Base-by-base conservation (phyloP, 2,329 filamentous ascomycete genomes). In the Monosporascus sp. region DNA sequence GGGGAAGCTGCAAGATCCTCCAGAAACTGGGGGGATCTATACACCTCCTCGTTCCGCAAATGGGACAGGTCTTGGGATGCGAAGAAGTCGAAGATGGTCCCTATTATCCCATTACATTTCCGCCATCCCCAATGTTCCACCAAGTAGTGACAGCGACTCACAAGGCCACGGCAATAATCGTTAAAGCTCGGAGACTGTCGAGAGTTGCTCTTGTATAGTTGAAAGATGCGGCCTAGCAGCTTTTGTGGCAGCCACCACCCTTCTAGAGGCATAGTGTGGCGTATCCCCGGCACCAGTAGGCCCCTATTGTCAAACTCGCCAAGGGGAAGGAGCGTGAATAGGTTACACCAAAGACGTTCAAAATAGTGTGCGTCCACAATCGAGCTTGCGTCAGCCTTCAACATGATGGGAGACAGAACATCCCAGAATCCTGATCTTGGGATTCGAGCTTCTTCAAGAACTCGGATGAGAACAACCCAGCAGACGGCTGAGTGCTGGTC, bases 61-160 rank as follows among this genome's bases (percentile, higher is more conserved):
- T 88, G 81, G 2, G 77, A 76, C 11, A 88, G 74, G 46, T 80
- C 76, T 56, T 83, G 81, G 2, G 78, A 78, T 9, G 82, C 83
- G 59, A 87, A 88, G 62, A 86, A 87, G 65, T 88, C 84, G 56
- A 87, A 88, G 3, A 88, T 77, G 2, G 77, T 72, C 1, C 83
- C 82, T 34, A 86, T 71, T 15, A 86, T 74, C 11, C 74, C 70
- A 47, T 77, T 79, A 59, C 78, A 81, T 55, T 73, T 80, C 38
- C 73, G 73, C 85, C 85, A 88, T 4, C 82, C 82, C 85, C 85
- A 88, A 65, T 83, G 78, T 53, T 78, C 72, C 47, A 86, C 79
- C 9, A 87, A 74, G 62, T 80, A 80, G 61, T 86, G 78, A 56
- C 84, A 88, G 31, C 85, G 79, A 18, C 75, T 74, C 34, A 86